phyloP scores from a whole-genome alignment of 169 alveolate species.

The Neospora caninum region DNA sequence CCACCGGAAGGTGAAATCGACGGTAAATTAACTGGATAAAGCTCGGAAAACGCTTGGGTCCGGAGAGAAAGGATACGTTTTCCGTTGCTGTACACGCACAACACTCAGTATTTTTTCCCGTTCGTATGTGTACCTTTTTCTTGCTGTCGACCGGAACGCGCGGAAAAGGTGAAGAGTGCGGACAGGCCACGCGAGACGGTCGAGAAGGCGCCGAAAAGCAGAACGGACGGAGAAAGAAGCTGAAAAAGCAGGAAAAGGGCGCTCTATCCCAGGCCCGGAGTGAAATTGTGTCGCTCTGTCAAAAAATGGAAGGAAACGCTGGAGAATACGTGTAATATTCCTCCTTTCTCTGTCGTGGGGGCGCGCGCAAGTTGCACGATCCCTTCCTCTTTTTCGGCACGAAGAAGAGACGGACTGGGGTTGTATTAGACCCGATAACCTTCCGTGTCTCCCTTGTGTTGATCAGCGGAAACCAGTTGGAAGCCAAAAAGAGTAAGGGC shows the following conservation, averaged over 20 bases:
- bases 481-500: neutral
- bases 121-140: neutral
- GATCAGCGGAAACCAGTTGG: neutral
- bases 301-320: neutral
- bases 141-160: neutral
- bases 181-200: neutral
- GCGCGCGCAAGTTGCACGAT: slow-evolving; percentile 14
- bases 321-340: neutral
- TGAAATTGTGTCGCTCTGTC: neutral
- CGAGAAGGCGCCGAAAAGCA: neutral
- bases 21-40: too few relatives aligned
- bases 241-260: neutral
- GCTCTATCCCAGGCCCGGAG: neutral
- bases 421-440: neutral
- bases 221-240: neutral
- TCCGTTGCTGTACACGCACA: too few relatives aligned
- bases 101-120: neutral
- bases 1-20: too few relatives aligned
- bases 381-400: neutral
- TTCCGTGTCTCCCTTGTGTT: neutral
- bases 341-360: neutral
- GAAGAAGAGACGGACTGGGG: neutral
- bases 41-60: too few relatives aligned
- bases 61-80: too few relatives aligned
- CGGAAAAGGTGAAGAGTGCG: neutral